Evolutionary conservation across 2,329 filamentous ascomycete genomes (phyloP), one percentile per base, ranked within the genome.

Genomic region (Ophiostoma australiae): DNA sequence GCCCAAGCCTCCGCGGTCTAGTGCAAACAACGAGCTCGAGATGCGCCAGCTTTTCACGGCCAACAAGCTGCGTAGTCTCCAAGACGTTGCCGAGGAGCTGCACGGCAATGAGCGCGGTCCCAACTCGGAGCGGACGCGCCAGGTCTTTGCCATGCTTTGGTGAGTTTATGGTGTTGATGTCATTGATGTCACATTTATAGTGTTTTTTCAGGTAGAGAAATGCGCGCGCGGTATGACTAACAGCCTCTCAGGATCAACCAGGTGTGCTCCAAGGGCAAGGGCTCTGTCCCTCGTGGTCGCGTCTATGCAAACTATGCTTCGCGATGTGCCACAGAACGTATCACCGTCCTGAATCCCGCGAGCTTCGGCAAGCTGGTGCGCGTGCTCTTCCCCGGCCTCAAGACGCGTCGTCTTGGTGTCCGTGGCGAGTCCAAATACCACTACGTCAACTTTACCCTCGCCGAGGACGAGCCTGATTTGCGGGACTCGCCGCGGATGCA

Each of bases 381-480:
- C 41, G 94, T 99, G 55, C 91, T 99, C 69, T 99, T 98, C 76
- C 94, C 95, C 0, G 94, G 94, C 61, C 90, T 99, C 31, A 94
- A 97, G 80, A 99, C 95, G 41, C 87, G 95, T 72, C 88, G 95
- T 74, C 84, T 99, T 15, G 95, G 95, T 73, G 94, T 98, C 67
- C 89, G 95, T 70, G 95, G 95, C 74, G 94, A 98, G 81, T 99
- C 95, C 17, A 99, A 99, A 79, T 99, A 99, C 79, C 95, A 99
- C 80, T 99, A 99, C 77, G 88, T 90, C 67, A 89, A 89, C 77
- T 90, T 90, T 76, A 82, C 82, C 15, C 80, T 90, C 69, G 80
- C 82, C 61, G 87, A 89, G 69, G 87, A 89, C 72, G 82, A 85
- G 70, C 79, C 82, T 4, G 84, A 86, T 17, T 73, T 81, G 4